phyloP scores from a whole-genome alignment of 306 rosid species.

The Pachyrhizus erosus region DNA sequence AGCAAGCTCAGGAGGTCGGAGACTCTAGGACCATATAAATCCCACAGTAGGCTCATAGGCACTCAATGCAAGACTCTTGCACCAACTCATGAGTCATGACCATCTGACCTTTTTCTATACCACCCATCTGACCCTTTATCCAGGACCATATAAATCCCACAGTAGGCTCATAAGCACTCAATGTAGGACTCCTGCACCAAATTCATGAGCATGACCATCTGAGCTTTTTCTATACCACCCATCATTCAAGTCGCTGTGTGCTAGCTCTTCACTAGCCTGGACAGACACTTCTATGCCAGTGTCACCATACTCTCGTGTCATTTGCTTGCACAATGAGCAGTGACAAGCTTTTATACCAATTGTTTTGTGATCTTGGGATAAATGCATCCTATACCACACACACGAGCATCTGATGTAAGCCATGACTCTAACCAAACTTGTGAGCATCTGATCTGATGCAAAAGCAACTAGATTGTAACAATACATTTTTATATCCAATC shows the following conservation, averaged over 20 bases:
- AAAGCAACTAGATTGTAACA: neutral
- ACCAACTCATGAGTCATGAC: neutral
- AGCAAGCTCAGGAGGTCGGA: neutral
- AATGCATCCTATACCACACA: neutral
- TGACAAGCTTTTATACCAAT: neutral
- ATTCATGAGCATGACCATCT: neutral
- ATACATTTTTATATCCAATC: neutral
- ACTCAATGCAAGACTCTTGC: no score
- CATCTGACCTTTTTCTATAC: neutral
- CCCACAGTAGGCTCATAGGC: neutral
- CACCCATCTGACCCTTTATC: no score
- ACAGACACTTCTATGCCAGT: neutral
- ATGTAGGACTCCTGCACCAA: neutral
- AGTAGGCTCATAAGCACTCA: neutral
- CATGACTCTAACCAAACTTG: neutral
- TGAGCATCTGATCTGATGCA: neutral
- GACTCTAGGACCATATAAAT: neutral
- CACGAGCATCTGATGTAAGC: neutral
- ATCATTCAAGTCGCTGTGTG: neutral
- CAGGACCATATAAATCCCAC: neutral
- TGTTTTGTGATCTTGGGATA: neutral
- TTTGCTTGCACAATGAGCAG: neutral
- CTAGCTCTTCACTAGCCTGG: neutral
- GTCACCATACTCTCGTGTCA: neutral
- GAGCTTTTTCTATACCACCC: neutral